Conservation (phyloP, 192 early-diverging fungal species). For the Coemansia sp. region DNA sequence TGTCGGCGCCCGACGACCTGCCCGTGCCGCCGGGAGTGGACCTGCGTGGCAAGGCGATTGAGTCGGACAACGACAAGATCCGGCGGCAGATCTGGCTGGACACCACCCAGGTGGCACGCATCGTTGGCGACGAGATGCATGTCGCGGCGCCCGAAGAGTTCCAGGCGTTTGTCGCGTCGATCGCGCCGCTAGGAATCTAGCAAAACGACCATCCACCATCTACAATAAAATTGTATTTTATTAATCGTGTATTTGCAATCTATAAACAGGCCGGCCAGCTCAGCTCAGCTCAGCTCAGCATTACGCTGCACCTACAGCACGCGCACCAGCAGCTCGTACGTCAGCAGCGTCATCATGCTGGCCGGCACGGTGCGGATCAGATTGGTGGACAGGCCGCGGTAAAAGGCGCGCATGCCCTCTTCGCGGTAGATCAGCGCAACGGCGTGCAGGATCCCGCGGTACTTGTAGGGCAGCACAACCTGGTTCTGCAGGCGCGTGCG, state of each 20-base stretch:
- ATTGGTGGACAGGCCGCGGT: constrained; percentile 83
- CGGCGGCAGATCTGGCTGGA: constrained; percentile 47
- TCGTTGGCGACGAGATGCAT: constrained; percentile 2
- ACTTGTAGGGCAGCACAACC: constrained; percentile 63
- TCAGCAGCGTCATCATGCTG: constrained; percentile 79
- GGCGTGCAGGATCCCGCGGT: constrained; percentile 80
- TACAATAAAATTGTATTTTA: background rate
- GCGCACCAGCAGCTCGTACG: constrained; percentile 81
- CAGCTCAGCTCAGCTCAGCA: too few species aligned
- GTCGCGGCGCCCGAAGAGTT: constrained; percentile 23
- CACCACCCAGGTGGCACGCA: constrained; percentile 10
- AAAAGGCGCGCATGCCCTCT: constrained; percentile 80
- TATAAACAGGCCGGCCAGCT: too few species aligned
- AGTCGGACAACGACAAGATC: constrained; percentile 43
- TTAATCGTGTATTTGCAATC: background rate
- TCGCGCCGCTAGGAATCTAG: constrained; percentile 25
- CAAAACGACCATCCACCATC: too few species aligned
- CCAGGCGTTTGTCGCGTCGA: constrained; percentile 3
- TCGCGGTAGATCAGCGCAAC: constrained; percentile 65
- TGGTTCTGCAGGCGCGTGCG: constrained; percentile 93
- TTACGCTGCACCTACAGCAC: too few species aligned
- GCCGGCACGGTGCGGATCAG: constrained; percentile 87
- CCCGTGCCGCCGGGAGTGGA: constrained; percentile 29
- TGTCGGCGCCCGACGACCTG: constrained; percentile 5
- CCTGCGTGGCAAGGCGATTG: constrained; percentile 18